Evolutionary conservation across 192 early-diverging fungal genomes (phyloP).

Genomic region (Polychytrium aggregatum): DNA sequence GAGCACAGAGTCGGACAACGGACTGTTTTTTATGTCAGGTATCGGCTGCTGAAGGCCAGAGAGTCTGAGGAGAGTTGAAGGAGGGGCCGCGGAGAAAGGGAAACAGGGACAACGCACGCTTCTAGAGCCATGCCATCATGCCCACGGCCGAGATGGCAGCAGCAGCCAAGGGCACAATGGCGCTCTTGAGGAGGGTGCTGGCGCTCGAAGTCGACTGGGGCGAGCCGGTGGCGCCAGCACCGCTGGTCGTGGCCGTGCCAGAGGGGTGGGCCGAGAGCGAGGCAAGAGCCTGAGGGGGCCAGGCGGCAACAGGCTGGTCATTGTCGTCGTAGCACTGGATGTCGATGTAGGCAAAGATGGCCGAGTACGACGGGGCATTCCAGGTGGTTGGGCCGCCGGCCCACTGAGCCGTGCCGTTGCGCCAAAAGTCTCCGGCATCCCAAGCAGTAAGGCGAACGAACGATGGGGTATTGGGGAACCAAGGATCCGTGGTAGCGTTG

Average conservation of each 20-base stretch:
- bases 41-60: no score
- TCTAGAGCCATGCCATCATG: no score
- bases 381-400: constrained; percentile 18
- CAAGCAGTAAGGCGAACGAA: constrained; percentile 28
- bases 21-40: no score
- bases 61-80: no score
- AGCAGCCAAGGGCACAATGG: no score
- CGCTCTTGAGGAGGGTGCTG: no score
- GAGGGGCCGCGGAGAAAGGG: no score
- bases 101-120: no score
- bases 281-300: constrained; percentile 1
- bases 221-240: background rate
- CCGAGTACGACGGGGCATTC: constrained; percentile 6
- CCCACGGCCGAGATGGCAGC: no score
- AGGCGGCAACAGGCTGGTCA: constrained; percentile 4
- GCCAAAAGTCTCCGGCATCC: constrained; percentile 14
- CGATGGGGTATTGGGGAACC: constrained; percentile 22
- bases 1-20: no score
- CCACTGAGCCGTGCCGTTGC: constrained; percentile 17
- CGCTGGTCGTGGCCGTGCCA: background rate
- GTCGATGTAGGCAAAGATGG: constrained; percentile 15
- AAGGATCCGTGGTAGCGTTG: constrained; percentile 7
- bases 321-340: constrained; percentile 19
- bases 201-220: no score
- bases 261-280: background rate